phyloP scores from a whole-genome alignment of 495 filamentous ascomycete species.

The Penicillium pulvis region DNA sequence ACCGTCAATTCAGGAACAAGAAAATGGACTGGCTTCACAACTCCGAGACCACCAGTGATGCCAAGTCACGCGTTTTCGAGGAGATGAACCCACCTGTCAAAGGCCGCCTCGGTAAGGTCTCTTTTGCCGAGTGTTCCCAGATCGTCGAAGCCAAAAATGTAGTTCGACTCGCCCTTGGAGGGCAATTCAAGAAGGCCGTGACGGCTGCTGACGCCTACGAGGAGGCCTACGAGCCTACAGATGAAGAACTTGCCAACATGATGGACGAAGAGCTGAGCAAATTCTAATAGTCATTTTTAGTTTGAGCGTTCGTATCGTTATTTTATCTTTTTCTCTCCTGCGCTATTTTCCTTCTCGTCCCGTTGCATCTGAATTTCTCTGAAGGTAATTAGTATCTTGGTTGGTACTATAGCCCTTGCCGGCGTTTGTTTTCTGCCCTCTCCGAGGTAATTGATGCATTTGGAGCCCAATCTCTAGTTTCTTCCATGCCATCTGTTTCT shows the following conservation, averaged over 20 bases:
- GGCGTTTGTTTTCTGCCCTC: too few relatives aligned
- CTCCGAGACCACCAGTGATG: not conserved
- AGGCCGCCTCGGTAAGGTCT: not conserved
- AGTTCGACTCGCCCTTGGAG: constrained; percentile 5
- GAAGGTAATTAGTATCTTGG: too few relatives aligned
- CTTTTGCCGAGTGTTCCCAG: not conserved
- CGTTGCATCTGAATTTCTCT: too few relatives aligned
- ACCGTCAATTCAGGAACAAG: constrained; percentile 6
- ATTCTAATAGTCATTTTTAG: too few relatives aligned
- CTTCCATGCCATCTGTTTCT: too few relatives aligned
- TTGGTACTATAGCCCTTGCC: too few relatives aligned
- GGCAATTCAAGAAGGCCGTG: not conserved
- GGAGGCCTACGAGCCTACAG: not conserved
- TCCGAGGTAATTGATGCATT: too few relatives aligned
- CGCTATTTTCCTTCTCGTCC: too few relatives aligned
- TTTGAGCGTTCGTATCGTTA: too few relatives aligned
- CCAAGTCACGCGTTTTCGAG: not conserved
- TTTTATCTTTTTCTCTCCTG: too few relatives aligned
- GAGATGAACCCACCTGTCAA: constrained; percentile 4
- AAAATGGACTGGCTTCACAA: constrained; percentile 8
- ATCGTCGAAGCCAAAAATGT: not conserved
- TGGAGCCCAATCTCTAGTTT: too few relatives aligned
- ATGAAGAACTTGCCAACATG: not conserved
- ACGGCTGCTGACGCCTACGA: not conserved
- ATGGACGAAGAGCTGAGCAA: constrained; percentile 8